Conservation (phyloP, 441 rosid genomes). For the Mallotus repandus region DNA sequence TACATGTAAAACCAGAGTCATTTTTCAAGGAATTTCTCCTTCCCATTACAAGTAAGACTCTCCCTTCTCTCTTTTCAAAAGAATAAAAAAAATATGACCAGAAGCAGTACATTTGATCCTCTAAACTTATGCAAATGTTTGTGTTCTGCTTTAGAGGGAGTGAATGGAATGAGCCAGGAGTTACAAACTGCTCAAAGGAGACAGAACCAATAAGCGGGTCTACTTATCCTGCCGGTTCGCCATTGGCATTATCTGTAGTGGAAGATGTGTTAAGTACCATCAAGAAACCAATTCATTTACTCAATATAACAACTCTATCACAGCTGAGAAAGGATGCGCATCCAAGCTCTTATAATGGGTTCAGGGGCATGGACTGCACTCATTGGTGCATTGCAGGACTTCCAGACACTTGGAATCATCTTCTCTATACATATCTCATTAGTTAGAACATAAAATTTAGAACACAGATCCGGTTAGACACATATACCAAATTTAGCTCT, state of each 20-base stretch:
- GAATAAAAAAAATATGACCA: background rate
- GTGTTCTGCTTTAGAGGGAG: constrained; percentile 43
- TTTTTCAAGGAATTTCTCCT: constrained; percentile 95
- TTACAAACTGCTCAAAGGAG: constrained; percentile 61
- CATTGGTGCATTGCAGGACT: constrained; percentile 95
- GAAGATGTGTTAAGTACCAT: constrained; percentile 51
- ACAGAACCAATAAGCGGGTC: constrained; percentile 56
- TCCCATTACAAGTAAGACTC: constrained; percentile 75
- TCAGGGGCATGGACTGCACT: constrained; percentile 69
- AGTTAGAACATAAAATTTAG: constrained; percentile 9
- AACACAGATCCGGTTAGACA: background rate
- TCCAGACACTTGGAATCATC: constrained; percentile 89
- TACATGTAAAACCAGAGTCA: constrained; percentile 56
- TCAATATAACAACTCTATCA: constrained; percentile 70
- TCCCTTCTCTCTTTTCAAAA: background rate
- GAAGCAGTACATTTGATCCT: background rate
- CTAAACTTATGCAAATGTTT: background rate
- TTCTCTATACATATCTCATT: constrained; percentile 52
- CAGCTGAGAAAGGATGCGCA: constrained; percentile 87
- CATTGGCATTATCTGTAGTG: constrained; percentile 53
- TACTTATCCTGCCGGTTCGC: constrained; percentile 59
- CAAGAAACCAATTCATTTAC: constrained; percentile 57
- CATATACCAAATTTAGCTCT: background rate
- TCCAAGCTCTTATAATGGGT: constrained; percentile 56
- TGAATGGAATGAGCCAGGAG: constrained; percentile 63